Evolutionary conservation across 495 filamentous ascomycete genomes (phyloP), one percentile per base, ranked within the genome.

Genomic region (Tuber melanosporum): DNA sequence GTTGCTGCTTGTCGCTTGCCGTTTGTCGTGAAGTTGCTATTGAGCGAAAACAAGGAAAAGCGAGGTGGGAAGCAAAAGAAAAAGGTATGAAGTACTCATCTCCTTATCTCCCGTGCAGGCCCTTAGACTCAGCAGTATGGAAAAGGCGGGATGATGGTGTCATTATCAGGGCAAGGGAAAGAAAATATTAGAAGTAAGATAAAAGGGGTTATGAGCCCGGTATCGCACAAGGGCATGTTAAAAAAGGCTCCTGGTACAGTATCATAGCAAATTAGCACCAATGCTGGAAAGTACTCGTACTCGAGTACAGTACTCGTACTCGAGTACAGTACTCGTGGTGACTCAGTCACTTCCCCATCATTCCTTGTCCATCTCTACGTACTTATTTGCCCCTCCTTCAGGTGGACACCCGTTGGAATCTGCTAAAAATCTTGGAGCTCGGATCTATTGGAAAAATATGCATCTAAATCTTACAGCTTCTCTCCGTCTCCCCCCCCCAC

Each of bases 381-480:
- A 62, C 14, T 26, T 36, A 36, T 66, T 10, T 66, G 26, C 0
- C 57, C 57, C 17, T 75, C 46, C 41, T 66, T 71, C 42, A 79
- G 77, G 76, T 45, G 74, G 71, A 69, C 76, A 74, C 72, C 77
- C 77, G 76, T 62, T 62, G 32, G 47, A 74, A 79, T 79, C 77
- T 79, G 74, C 75, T 57, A 42, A 79, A 66, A 79, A 76, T 69
- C 57, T 73, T 80, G 74, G 57, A 71, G 73, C 78, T 80, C 77
- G 73, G 78, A 80, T 76, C 78, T 73, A 49, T 44, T 66, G 26
- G 26, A 66, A 66, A 22, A 71, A 73, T 46, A 26, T 26, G 70
- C 45, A 73, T 71, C 46, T 41, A 78, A 71, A 78, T 73, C 78
- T 69, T 70, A 77, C 52, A 76, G 43, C 42, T 49, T 71, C 69